Percentiles rank a stretch among this genome's conserved stretches.
These are phyloP conservation scores for Monilinia fructigena DNA, from an alignment of 2,329 filamentous ascomycete genomes.

Conservation along the genomic window DNA sequence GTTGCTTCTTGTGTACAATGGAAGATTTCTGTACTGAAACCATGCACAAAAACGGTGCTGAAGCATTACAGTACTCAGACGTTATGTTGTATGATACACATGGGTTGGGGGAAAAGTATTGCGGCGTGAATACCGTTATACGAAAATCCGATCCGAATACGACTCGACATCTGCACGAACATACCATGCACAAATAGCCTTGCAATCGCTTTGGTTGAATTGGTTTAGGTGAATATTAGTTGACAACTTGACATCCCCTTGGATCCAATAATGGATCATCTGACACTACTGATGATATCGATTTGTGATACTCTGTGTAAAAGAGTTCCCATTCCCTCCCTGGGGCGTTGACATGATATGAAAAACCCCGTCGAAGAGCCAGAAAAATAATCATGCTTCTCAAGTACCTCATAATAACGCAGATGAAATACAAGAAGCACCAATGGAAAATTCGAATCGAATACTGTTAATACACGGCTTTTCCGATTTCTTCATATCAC, in stretches of 20 bases:
- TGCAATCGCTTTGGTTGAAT: constrained; percentile 2
- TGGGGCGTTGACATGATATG: background rate
- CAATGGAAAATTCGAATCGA: constrained; percentile 10
- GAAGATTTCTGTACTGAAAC: background rate
- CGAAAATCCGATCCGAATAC: constrained; percentile 2
- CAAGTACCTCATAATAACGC: constrained; percentile 7
- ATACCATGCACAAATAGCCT: background rate
- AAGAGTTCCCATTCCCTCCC: background rate
- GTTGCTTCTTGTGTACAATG: constrained; percentile 1
- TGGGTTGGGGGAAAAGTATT: background rate
- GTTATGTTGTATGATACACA: background rate
- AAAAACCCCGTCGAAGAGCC: background rate
- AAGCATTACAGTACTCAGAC: background rate
- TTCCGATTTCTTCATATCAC: constrained; percentile 21
- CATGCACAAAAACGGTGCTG: constrained; percentile 7
- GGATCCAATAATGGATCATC: background rate
- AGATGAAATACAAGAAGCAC: constrained; percentile 3
- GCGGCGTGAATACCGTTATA: background rate
- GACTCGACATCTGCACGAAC: constrained; percentile 1
- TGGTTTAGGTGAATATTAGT: background rate
- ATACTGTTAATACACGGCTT: constrained; percentile 26
- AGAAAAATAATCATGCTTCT: constrained; percentile 6
- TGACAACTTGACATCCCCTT: constrained; percentile 9
- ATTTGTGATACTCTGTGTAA: background rate
- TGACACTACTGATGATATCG: background rate